Evolutionary conservation across 2,329 filamentous ascomycete genomes (phyloP).

Genomic region (Aureobasidium sp.): DNA sequence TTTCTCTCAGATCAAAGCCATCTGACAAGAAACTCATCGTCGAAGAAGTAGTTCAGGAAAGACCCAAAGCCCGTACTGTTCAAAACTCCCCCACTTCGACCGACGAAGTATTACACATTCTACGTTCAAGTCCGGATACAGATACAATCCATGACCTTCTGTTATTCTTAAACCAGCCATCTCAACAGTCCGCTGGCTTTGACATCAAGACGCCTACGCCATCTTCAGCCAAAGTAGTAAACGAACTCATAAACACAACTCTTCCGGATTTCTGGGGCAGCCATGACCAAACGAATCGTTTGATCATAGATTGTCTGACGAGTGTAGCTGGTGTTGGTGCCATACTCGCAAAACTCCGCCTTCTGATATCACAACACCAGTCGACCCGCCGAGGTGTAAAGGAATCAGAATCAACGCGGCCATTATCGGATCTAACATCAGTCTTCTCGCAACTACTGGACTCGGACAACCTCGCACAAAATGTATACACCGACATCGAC

Average conservation of each 20-base stretch:
- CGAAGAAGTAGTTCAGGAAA: background rate
- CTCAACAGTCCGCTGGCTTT: conserved; percentile 30
- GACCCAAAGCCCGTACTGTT: background rate
- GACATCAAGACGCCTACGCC: conserved; percentile 56
- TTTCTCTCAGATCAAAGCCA: conserved; percentile 16
- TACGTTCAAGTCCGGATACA: conserved; percentile 33
- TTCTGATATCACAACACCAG: background rate
- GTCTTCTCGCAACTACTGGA: conserved; percentile 36
- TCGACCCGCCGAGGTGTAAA: background rate
- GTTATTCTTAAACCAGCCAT: conserved; percentile 20
- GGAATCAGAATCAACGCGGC: conserved; percentile 23
- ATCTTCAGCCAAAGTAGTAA: conserved; percentile 63
- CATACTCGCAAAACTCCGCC: conserved; percentile 41
- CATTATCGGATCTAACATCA: conserved; percentile 32
- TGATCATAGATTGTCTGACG: conserved; percentile 56
- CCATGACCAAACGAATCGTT: conserved; percentile 37
- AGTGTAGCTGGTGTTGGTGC: conserved; percentile 72
- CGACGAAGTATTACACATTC: conserved; percentile 25
- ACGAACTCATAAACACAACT: conserved; percentile 63
- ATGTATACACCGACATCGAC: conserved; percentile 39
- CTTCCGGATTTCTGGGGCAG: conserved; percentile 74
- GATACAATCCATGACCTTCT: conserved; percentile 26
- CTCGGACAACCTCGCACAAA: conserved; percentile 32
- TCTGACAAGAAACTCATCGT: background rate
- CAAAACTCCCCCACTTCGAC: conserved; percentile 9